Base-by-base conservation (phyloP, 805 yeast species). In the Ogataea allantospora region DNA sequence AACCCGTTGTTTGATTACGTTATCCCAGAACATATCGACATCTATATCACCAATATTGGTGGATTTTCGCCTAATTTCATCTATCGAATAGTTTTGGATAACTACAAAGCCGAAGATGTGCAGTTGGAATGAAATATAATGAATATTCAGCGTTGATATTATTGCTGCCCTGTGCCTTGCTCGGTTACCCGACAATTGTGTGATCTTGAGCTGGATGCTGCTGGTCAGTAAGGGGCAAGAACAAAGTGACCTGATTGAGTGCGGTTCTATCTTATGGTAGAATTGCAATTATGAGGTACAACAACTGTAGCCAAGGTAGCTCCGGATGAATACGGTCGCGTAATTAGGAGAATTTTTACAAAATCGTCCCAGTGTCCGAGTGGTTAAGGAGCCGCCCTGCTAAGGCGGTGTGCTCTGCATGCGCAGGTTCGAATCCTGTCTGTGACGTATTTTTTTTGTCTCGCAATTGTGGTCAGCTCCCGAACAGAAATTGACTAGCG, bases 351-450 rank as follows among this genome's bases (percentile, higher is more conserved):
- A 9, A n/a, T n/a, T 30, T 30, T 15, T 5, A 9, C n/a, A 7
- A 23, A 24, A 18, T 13, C 16, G 78, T 71, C 66, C 70, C 78
- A 71, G 80, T 75, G 80, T 77, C 80, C 80, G 80, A 75, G 81
- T 75, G 81, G 80, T 75, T 75, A 75, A 75, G 80, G 80, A 77
- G 81, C 75, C 75, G 74, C 81, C 81, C 81, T 75, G 81, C 81
- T 75, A 73, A 80, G 88, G 87, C 85, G 78, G 79, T 81, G 86
- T 83, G 87, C 77, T 81, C 71, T 81, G 79, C 87, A 83, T 77
- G 80, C 96, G 95, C 95, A 87, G 95, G 96, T 87, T 87, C 96
- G 96, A 87, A 87, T 87, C 96, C 95, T 87, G 95, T 86, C 95
- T 83, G 95, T 87, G 86, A 84, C 96, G 95, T 51, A 58, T 64